A percentile compares a stretch with the other conserved stretches of the same genome.
Evolutionary conservation across 1,139 yeast species (phyloP).

Genomic region (Williopsis jadinii): DNA sequence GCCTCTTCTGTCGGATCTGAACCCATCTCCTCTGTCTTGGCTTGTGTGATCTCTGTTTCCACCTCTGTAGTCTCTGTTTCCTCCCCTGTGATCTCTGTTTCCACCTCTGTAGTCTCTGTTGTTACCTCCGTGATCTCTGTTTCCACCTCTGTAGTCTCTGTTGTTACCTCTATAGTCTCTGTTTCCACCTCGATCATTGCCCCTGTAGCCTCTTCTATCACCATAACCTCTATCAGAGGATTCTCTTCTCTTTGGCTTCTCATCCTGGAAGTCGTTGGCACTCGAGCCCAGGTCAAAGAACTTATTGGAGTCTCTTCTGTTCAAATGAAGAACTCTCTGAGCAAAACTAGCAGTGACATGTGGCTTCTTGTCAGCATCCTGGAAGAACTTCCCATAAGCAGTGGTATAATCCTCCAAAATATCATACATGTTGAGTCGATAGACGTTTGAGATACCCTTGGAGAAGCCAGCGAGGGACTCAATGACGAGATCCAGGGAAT

Average conservation of each 20-base stretch:
- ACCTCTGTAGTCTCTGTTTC: slow-evolving; percentile 1
- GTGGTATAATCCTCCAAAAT: slow-evolving; percentile 13
- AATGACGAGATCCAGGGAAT: slow-evolving; percentile 23
- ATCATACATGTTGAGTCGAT: slow-evolving; percentile 24
- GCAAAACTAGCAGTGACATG: slow-evolving; percentile 20
- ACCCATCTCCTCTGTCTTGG: slow-evolving; percentile 1
- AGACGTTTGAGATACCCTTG: slow-evolving; percentile 26
- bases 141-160: neutral
- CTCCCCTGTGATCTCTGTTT: neutral
- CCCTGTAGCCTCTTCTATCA: slow-evolving; percentile 1
- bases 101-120: neutral
- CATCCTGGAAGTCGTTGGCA: neutral
- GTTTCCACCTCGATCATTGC: slow-evolving; percentile 8
- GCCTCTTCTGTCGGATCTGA: slow-evolving; percentile 2
- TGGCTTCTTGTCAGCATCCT: slow-evolving; percentile 15
- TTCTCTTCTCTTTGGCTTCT: neutral
- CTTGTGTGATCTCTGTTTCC: neutral
- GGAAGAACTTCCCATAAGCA: slow-evolving; percentile 16
- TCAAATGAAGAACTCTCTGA: slow-evolving; percentile 22
- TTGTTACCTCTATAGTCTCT: slow-evolving; percentile 9
- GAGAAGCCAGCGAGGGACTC: slow-evolving; percentile 32
- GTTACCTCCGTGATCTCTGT: too few species aligned
- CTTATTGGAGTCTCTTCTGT: slow-evolving; percentile 17
- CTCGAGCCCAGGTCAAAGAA: slow-evolving; percentile 18
- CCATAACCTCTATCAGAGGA: neutral